phyloP scores from a whole-genome alignment of 2,329 filamentous ascomycete genomes.

The Cladobotryum protrusum region DNA sequence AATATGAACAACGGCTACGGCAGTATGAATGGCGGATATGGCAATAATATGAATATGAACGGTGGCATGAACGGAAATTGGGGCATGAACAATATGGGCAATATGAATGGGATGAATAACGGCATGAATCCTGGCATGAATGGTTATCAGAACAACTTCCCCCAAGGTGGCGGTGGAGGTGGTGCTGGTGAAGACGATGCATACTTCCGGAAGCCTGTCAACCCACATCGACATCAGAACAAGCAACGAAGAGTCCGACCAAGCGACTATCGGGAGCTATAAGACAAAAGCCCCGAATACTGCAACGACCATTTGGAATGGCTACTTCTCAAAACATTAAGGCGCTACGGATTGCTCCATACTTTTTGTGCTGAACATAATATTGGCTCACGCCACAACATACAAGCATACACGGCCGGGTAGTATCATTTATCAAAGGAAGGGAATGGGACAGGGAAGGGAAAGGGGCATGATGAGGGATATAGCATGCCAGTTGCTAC shows the following conservation, averaged over 20 bases:
- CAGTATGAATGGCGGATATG: slow-evolving; percentile 10
- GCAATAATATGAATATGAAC: neutral
- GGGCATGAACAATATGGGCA: neutral
- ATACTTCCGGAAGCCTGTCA: slow-evolving; percentile 93
- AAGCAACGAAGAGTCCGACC: slow-evolving; percentile 73
- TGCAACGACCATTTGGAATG: slow-evolving; percentile 3
- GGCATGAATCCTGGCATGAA: neutral
- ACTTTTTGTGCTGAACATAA: neutral
- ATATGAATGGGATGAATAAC: slow-evolving; percentile 17
- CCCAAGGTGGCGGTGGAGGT: no score
- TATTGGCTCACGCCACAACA: neutral
- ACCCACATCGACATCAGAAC: slow-evolving; percentile 84
- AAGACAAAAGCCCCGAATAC: slow-evolving; percentile 15
- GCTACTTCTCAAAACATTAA: neutral
- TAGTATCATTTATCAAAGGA: neutral
- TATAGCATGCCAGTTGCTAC: slow-evolving; percentile 3
- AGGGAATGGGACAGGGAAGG: slow-evolving; percentile 2
- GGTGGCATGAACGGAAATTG: slow-evolving; percentile 21
- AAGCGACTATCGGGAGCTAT: slow-evolving; percentile 86
- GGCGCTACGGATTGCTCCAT: neutral
- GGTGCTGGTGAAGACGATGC: slow-evolving; percentile 71
- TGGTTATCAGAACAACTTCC: slow-evolving; percentile 7
- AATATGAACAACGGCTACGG: slow-evolving; percentile 13
- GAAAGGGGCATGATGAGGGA: neutral
- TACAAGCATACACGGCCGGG: neutral